phyloP scores from a whole-genome alignment of 139 green algal species.

The Chlorella sp. region DNA sequence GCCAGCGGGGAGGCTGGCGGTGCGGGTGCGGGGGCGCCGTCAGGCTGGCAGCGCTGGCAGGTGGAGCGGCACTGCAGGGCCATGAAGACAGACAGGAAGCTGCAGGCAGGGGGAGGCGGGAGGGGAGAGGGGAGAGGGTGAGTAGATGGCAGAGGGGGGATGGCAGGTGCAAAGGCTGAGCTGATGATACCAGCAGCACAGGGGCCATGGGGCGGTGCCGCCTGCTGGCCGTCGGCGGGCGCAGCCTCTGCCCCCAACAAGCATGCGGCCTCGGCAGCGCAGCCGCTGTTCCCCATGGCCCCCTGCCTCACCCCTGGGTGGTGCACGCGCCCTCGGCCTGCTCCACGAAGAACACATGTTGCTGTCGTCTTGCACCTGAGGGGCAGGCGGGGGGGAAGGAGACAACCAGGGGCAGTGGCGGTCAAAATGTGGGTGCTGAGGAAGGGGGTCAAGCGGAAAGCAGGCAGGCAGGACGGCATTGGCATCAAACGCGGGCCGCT shows the following conservation, averaged over 20 bases:
- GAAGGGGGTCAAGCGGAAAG: neutral
- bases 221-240: neutral
- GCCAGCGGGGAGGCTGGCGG: no score
- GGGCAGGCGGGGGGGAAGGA: neutral
- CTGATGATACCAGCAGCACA: no score
- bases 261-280: neutral
- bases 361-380: neutral
- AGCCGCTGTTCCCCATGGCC: neutral
- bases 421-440: no score
- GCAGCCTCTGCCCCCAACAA: neutral
- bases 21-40: no score
- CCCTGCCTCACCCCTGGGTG: neutral
- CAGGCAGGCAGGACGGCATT: neutral
- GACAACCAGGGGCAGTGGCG: no score
- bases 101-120: neutral
- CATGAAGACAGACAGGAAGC: conserved; percentile 7
- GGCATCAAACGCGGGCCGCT: neutral
- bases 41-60: no score
- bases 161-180: neutral
- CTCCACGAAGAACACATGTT: conserved; percentile 5
- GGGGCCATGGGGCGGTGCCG: no score
- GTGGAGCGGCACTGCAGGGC: no score
- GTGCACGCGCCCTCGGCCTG: neutral
- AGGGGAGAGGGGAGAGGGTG: neutral
- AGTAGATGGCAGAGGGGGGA: no score